A percentile compares a stretch with the other conserved stretches of the same genome.
phyloP scores from a whole-genome alignment of 2,329 filamentous ascomycete species.

The Sporothrix pseudoabietina region DNA sequence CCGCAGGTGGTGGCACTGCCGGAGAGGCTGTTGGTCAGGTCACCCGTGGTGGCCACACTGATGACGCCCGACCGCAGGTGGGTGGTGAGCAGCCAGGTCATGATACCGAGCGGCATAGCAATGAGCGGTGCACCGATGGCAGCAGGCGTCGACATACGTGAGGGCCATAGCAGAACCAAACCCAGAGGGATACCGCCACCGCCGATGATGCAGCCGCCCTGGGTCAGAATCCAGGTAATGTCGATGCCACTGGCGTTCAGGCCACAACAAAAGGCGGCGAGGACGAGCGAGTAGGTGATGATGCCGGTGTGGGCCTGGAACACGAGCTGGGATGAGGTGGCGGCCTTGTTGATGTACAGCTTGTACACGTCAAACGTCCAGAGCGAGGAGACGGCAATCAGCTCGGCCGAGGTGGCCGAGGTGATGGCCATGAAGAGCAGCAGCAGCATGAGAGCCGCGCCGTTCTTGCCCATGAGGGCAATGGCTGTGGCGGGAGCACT shows the following conservation, averaged over 20 bases:
- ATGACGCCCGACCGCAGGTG: constrained; percentile 42
- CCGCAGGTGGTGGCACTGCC: constrained; percentile 45
- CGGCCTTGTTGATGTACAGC: constrained; percentile 43
- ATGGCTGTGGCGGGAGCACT: constrained; percentile 41
- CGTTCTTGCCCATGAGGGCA: constrained; percentile 44
- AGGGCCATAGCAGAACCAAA: constrained; percentile 44
- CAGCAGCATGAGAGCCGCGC: constrained; percentile 43
- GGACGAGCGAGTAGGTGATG: constrained; percentile 41
- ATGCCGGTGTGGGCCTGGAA: constrained; percentile 42
- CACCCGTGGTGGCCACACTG: constrained; percentile 43
- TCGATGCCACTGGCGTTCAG: constrained; percentile 44
- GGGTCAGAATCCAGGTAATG: constrained; percentile 46
- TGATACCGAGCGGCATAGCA: constrained; percentile 41
- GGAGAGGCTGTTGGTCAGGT: constrained; percentile 45
- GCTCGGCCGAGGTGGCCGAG: constrained; percentile 47
- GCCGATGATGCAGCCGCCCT: constrained; percentile 46
- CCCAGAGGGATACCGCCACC: constrained; percentile 45
- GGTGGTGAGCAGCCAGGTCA: constrained; percentile 46
- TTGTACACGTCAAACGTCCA: constrained; percentile 47
- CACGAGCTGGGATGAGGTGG: constrained; percentile 37
- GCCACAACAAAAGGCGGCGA: constrained; percentile 43
- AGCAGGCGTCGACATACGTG: constrained; percentile 44
- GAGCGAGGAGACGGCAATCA: constrained; percentile 47
- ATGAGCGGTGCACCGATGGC: constrained; percentile 43
- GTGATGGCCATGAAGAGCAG: constrained; percentile 54